Evolutionary conservation across 1,284 basidiomycete species (phyloP).

Genomic region (Pseudozyma hubeiensis): DNA sequence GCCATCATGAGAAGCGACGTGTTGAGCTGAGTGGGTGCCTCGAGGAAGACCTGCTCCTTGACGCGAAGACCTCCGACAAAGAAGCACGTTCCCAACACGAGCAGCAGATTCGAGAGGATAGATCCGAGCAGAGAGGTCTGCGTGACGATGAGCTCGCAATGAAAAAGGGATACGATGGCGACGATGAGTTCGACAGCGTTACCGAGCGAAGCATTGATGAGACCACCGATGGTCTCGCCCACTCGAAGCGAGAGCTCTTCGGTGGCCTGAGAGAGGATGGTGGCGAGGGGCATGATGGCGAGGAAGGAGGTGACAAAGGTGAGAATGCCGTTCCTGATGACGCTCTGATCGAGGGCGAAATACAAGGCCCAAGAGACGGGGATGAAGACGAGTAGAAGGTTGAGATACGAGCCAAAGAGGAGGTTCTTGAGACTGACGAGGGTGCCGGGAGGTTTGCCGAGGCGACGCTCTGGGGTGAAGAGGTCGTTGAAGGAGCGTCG

Average conservation of each 20-base stretch:
- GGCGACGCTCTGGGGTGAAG: constrained; percentile 51
- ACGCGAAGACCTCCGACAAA: constrained; percentile 60
- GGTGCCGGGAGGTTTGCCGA: constrained; percentile 42
- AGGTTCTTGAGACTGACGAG: constrained; percentile 48
- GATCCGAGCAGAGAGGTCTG: constrained; percentile 62
- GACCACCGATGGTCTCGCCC: constrained; percentile 61
- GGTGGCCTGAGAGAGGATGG: constrained; percentile 59
- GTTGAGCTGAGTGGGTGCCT: constrained; percentile 54
- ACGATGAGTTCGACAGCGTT: constrained; percentile 65
- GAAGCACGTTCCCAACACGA: constrained; percentile 62
- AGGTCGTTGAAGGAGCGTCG: constrained; percentile 55
- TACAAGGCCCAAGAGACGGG: constrained; percentile 60
- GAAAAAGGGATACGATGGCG: constrained; percentile 62
- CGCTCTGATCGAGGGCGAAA: constrained; percentile 50
- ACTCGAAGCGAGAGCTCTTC: constrained; percentile 63
- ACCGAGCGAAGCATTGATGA: constrained; percentile 62
- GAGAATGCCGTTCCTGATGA: constrained; percentile 38
- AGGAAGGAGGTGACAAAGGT: constrained; percentile 60
- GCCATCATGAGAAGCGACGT: constrained; percentile 58
- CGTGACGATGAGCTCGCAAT: constrained; percentile 60
- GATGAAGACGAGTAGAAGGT: constrained; percentile 56
- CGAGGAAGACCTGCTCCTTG: constrained; percentile 55
- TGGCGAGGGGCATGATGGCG: constrained; percentile 62
- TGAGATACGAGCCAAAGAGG: constrained; percentile 47
- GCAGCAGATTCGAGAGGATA: constrained; percentile 58